Percentiles rank a stretch among this genome's conserved stretches.
phyloP scores from a whole-genome alignment of 495 filamentous ascomycete genomes.

The Lasiosphaeris hirsuta region DNA sequence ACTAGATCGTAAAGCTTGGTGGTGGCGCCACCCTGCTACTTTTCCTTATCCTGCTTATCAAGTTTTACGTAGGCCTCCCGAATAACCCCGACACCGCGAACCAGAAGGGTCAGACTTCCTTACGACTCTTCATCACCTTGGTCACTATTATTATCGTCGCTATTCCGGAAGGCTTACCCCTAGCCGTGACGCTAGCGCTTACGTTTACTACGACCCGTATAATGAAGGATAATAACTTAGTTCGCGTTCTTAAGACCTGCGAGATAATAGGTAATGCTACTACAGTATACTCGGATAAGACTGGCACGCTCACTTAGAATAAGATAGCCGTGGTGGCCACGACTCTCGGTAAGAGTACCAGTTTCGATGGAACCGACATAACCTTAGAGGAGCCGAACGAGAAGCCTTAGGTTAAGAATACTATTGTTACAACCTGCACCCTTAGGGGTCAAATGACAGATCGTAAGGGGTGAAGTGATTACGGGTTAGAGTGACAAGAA shows the following conservation, averaged over 20 bases:
- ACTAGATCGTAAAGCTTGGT: conserved; percentile 4
- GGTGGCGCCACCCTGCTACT: conserved; percentile 60
- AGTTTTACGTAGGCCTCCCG: conserved; percentile 70
- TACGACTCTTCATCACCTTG: conserved; percentile 90
- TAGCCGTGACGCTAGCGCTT: conserved; percentile 89
- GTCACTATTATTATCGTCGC: conserved; percentile 94
- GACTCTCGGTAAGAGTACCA: conserved; percentile 64
- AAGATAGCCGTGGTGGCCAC: conserved; percentile 85
- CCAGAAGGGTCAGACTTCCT: conserved; percentile 80
- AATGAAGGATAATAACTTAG: conserved; percentile 92
- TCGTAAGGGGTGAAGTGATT: no score
- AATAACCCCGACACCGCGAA: conserved; percentile 51
- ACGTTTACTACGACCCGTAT: conserved; percentile 93
- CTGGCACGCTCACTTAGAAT: conserved; percentile 90
- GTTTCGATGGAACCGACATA: conserved; percentile 52
- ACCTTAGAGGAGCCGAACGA: conserved; percentile 21
- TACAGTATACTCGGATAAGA: conserved; percentile 95
- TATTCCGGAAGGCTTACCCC: conserved; percentile 89
- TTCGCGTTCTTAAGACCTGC: conserved; percentile 83
- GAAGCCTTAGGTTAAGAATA: conserved; percentile 30
- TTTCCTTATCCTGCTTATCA: conserved; percentile 84
- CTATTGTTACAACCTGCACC: no score
- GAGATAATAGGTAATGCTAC: conserved; percentile 98
- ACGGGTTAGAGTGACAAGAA: no score
- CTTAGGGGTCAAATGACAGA: no score